Percentiles rank a stretch among this genome's conserved stretches.
These are phyloP conservation scores for Ophiostoma perfectum DNA, from an alignment of 2,329 filamentous ascomycete species.

Conservation along the genomic window DNA sequence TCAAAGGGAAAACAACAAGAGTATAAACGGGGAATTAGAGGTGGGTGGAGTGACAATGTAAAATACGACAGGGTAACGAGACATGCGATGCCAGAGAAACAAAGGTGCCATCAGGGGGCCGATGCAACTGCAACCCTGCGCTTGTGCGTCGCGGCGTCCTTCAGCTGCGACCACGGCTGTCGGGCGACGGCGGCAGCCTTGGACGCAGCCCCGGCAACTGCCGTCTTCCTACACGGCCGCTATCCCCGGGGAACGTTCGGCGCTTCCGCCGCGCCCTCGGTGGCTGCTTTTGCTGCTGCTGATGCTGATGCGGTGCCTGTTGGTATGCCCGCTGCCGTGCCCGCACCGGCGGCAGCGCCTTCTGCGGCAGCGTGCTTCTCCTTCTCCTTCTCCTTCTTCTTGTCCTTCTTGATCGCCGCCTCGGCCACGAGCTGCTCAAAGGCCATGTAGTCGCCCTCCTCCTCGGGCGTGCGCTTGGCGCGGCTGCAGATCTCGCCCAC, in stretches of 20 bases:
- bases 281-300: slow-evolving; percentile 23
- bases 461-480: slow-evolving; percentile 81
- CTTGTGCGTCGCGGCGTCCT: too few species aligned
- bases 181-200: too few species aligned
- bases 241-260: slow-evolving; percentile 36
- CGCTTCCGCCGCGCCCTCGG: slow-evolving; percentile 35
- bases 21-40: background rate
- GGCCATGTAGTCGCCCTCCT: slow-evolving; percentile 97
- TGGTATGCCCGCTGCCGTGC: background rate
- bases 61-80: too few species aligned
- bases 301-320: background rate
- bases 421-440: slow-evolving; percentile 98
- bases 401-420: slow-evolving; percentile 90
- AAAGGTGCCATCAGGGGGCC: too few species aligned
- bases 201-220: background rate
- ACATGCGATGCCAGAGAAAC: too few species aligned
- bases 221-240: background rate
- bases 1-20: background rate
- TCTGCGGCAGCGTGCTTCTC: slow-evolving; percentile 20
- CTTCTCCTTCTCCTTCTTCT: slow-evolving; percentile 51
- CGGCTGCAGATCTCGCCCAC: slow-evolving; percentile 85
- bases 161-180: background rate
- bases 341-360: background rate
- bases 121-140: too few species aligned
- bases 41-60: too few species aligned